Evolutionary conservation across 2,329 filamentous ascomycete species (phyloP).

Genomic region (Calonectria hongkongensis): DNA sequence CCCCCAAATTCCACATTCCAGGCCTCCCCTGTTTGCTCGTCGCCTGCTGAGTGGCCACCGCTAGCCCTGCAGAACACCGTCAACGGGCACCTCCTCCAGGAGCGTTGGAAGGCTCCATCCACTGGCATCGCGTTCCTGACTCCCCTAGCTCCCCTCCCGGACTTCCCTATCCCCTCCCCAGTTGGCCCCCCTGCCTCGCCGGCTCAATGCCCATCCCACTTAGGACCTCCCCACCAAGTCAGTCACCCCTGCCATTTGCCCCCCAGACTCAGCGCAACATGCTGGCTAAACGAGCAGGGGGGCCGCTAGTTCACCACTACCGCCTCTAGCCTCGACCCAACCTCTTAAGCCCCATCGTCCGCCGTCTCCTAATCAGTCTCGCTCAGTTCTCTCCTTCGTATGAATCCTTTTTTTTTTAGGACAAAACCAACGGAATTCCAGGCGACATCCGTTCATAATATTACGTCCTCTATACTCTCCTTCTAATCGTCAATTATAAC

Average conservation of each 20-base stretch:
- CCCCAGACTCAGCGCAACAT: constrained; percentile 20
- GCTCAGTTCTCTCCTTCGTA: constrained; percentile 52
- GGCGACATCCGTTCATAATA: constrained; percentile 50
- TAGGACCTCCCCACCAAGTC: constrained; percentile 17
- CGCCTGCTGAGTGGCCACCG: constrained; percentile 13
- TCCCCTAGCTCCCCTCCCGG: constrained; percentile 33
- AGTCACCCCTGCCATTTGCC: constrained; percentile 5
- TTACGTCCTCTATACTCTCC: constrained; percentile 51
- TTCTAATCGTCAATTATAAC: constrained; percentile 42
- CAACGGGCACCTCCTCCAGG: constrained; percentile 17
- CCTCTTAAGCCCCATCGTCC: constrained; percentile 32
- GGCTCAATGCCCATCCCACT: constrained; percentile 24
- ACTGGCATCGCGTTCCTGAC: constrained; percentile 35
- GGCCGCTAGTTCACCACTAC: constrained; percentile 19
- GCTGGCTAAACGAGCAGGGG: constrained; percentile 15
- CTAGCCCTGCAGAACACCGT: constrained; percentile 32
- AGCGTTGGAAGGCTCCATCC: constrained; percentile 17
- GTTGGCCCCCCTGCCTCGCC: constrained; percentile 38
- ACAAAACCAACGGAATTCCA: constrained; percentile 53
- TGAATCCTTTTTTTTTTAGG: constrained; percentile 54
- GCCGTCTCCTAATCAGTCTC: constrained; percentile 49
- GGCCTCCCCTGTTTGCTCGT: constrained; percentile 27
- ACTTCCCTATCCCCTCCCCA: constrained; percentile 4
- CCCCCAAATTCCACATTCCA: constrained; percentile 31
- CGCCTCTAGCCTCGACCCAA: constrained; percentile 18